These are phyloP conservation scores for Sphaerulina vaccinii DNA, from an alignment of 2,329 filamentous ascomycete genomes.

Conservation along the genomic window DNA sequence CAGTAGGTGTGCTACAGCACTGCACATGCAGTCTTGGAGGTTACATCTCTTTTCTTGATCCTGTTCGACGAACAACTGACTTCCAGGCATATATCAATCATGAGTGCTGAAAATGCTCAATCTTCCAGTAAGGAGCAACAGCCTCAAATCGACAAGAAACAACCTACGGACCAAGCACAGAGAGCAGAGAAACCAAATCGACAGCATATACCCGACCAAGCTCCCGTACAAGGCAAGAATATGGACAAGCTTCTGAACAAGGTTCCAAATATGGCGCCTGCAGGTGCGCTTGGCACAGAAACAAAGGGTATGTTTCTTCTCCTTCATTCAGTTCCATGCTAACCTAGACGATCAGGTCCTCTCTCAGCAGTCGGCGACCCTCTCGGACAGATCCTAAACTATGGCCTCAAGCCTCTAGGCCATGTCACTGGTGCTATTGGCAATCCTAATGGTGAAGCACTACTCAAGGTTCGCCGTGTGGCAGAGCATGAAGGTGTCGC, in stretches of 20 bases:
- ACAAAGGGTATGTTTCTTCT: constrained; percentile 22
- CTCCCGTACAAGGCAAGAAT: neutral
- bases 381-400: constrained; percentile 36
- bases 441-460: constrained; percentile 33
- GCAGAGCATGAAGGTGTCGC: constrained; percentile 26
- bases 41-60: constrained; percentile 3
- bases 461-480: constrained; percentile 26
- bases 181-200: neutral
- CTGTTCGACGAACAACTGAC: neutral
- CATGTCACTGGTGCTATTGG: constrained; percentile 33
- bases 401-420: constrained; percentile 34
- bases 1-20: neutral
- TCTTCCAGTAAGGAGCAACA: neutral
- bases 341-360: constrained; percentile 24
- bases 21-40: neutral
- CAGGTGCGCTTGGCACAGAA: constrained; percentile 29
- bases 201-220: neutral
- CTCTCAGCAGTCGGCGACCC: constrained; percentile 37
- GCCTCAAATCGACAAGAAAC: neutral
- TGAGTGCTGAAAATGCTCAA: neutral
- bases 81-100: neutral
- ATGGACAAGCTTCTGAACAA: constrained; percentile 23
- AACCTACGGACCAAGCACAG: neutral
- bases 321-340: neutral
- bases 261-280: constrained; percentile 30